Evolutionary conservation across 192 early-diverging fungal genomes (phyloP), one percentile per base, ranked within the genome.

Genomic region (Linnemannia elongata): DNA sequence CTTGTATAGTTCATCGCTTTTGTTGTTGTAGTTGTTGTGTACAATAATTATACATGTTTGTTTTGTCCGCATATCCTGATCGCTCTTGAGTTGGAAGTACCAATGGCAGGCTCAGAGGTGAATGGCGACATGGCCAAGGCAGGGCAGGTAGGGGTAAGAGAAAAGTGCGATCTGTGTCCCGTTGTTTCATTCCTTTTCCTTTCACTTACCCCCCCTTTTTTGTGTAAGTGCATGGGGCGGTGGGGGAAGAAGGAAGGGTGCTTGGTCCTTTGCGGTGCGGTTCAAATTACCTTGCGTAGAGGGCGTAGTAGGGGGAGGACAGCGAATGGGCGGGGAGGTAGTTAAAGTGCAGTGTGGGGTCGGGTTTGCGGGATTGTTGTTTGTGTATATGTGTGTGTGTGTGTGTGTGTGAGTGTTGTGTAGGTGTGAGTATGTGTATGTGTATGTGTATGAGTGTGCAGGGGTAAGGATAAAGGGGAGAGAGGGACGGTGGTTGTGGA

Each of bases 1-100:
- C 72, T 47, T 47, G 72, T 47, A 33, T 74, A 45, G 39, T 74
- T 47, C 27, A n/a, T 42, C 15, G 33, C 35, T 68, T 70, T 71
- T 71, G 69, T 42, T 71, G 69, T n/a, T 70, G 36, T 24, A 27
- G 24, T 73, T 45, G 17, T 38, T 44, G 71, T 13, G n/a, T 73
- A 36, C 5, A 73, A n/a, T 22, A 27, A 1, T 55, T 4, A 7
- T 49, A 17, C 13, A 49, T 49, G 8, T 24, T 27, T 57, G 55
- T 12, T 57, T 66, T 33, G 60, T 66, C 60, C 13, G 60, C 60
- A 66, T 66, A 66, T 66, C 60, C 60, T 66, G 60, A 60, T 66
- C 27, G 60, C 60, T 66, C 30, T 66, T 66, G 12, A n/a, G 22
- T 15, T 15, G 24, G 12, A 4, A 4, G 24, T 15, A 30, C 30